Conservation (phyloP, 768 basidiomycete genomes). For the Leucosporidium yakuticum region DNA sequence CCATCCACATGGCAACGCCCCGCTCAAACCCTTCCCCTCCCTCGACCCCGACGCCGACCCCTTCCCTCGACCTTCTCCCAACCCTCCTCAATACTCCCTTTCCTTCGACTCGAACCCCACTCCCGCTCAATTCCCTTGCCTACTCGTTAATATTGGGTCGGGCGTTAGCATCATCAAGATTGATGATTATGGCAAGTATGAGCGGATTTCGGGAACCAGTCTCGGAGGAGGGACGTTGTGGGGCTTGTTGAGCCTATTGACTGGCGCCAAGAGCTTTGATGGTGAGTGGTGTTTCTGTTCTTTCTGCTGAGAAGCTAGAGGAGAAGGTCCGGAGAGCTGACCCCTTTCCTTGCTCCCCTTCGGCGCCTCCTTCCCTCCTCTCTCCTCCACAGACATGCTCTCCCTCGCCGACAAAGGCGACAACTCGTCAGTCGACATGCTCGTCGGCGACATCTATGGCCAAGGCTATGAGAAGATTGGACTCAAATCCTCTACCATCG, state of each 20-base stretch:
- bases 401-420: slow-evolving; percentile 87
- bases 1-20: slow-evolving; percentile 39
- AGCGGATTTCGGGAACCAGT: slow-evolving; percentile 95
- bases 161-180: slow-evolving; percentile 97
- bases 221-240: slow-evolving; percentile 95
- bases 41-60: slow-evolving; percentile 35
- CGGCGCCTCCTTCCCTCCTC: not conserved
- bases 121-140: slow-evolving; percentile 77
- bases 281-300: slow-evolving; percentile 54
- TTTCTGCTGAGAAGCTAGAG: too few species aligned
- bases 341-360: too few species aligned
- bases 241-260: slow-evolving; percentile 88
- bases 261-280: slow-evolving; percentile 91
- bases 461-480: slow-evolving; percentile 92
- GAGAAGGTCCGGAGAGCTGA: not conserved
- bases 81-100: slow-evolving; percentile 81
- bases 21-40: not conserved
- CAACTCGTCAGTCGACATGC: slow-evolving; percentile 92
- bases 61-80: slow-evolving; percentile 79
- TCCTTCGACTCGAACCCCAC: slow-evolving; percentile 76
- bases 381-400: slow-evolving; percentile 71
- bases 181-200: slow-evolving; percentile 88
- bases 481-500: slow-evolving; percentile 95
- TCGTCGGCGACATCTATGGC: slow-evolving; percentile 94
- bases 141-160: slow-evolving; percentile 96